A percentile compares a stretch with the other conserved stretches of the same genome.
phyloP scores from a whole-genome alignment of 148 eudicot species.

The Silene latifolia region DNA sequence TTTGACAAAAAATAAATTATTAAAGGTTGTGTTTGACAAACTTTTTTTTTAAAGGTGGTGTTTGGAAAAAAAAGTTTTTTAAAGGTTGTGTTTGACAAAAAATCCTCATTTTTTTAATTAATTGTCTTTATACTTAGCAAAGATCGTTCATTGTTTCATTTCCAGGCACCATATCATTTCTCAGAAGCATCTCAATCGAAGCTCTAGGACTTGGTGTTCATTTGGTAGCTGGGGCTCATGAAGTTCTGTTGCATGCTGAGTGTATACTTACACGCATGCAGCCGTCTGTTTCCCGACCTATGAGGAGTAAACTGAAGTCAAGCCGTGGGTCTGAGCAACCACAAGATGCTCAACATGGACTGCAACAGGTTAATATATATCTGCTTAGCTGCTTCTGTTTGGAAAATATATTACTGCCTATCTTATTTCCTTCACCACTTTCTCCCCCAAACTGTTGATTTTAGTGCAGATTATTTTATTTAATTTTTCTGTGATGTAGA shows the following conservation, averaged over 20 bases:
- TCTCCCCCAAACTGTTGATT: background rate
- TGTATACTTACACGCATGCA: constrained; percentile 62
- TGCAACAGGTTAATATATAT: constrained; percentile 55
- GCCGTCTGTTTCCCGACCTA: constrained; percentile 56
- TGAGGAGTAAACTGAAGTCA: constrained; percentile 36
- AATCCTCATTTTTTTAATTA: background rate
- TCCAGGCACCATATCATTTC: constrained; percentile 80
- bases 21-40: no score
- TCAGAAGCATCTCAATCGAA: constrained; percentile 90
- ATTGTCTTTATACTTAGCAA: background rate
- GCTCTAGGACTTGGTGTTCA: constrained; percentile 93
- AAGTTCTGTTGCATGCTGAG: constrained; percentile 81
- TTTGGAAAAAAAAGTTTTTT: no score
- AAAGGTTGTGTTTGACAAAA: no score
- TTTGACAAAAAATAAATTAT: no score
- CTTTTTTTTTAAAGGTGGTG: no score
- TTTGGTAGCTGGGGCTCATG: constrained; percentile 90
- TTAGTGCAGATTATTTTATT: background rate
- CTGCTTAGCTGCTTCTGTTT: background rate
- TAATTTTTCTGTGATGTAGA: background rate
- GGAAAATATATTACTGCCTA: background rate
- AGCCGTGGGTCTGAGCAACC: constrained; percentile 65
- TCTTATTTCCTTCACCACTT: background rate
- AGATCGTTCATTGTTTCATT: constrained; percentile 10
- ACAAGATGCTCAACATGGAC: constrained; percentile 75